Evolutionary conservation across 805 yeast genomes (phyloP).

Genomic region (Ogataea corticis): DNA sequence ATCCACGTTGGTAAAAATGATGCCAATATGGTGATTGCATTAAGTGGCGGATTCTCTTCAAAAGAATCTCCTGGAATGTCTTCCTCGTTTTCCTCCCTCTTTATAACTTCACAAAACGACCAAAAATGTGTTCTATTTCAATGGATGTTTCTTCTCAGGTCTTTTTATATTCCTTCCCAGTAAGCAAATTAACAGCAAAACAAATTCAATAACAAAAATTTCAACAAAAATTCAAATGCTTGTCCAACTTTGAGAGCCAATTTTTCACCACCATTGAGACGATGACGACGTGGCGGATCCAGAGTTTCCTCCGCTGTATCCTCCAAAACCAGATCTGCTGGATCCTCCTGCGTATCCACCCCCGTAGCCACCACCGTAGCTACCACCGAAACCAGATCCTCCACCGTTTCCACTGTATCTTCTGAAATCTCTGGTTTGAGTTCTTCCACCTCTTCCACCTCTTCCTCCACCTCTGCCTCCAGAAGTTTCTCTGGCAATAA

Average conservation of each 20-base stretch:
- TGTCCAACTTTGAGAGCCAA: slow-evolving; percentile 9
- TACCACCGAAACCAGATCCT: slow-evolving; percentile 28
- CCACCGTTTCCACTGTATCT: slow-evolving; percentile 40
- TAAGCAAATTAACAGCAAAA: slow-evolving; percentile 16
- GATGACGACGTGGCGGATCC: slow-evolving; percentile 21
- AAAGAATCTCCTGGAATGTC: background rate
- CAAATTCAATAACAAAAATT: slow-evolving; percentile 6
- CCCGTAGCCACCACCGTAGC: slow-evolving; percentile 25
- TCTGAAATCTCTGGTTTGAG: slow-evolving; percentile 49
- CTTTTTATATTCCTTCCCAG: slow-evolving; percentile 19
- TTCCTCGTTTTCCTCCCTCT: slow-evolving; percentile 3
- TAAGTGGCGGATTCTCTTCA: slow-evolving; percentile 2
- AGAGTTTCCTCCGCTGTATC: slow-evolving; percentile 20
- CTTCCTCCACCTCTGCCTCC: slow-evolving; percentile 58
- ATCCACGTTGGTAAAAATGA: slow-evolving; percentile 8
- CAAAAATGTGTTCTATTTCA: background rate
- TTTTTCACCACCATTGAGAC: slow-evolving; percentile 37
- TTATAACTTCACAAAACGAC: slow-evolving; percentile 8
- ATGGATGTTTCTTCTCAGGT: slow-evolving; percentile 8
- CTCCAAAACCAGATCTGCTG: slow-evolving; percentile 32
- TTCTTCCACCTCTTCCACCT: slow-evolving; percentile 46
- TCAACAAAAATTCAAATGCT: slow-evolving; percentile 4
- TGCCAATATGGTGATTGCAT: slow-evolving; percentile 11
- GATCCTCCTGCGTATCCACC: slow-evolving; percentile 34
- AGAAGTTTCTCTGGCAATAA: slow-evolving; percentile 74